phyloP scores from a whole-genome alignment of 106 monocot genomes.

The Dendrobium chrysotoxum region DNA sequence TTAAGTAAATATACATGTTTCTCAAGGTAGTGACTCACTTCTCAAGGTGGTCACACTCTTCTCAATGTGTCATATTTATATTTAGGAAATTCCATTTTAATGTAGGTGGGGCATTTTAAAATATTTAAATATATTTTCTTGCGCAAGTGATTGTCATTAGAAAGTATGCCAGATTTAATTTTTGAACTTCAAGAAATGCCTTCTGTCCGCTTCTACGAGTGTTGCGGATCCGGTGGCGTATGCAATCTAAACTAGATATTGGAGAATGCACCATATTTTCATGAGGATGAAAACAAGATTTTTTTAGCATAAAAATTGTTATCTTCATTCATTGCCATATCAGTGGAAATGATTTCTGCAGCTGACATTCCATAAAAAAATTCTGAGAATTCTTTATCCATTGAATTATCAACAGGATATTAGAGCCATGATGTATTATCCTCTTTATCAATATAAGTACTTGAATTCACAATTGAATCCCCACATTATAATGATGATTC shows the following conservation, averaged over 20 bases:
- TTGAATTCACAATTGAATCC: constrained; percentile 7
- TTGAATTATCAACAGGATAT: constrained; percentile 49
- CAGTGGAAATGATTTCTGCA: not conserved
- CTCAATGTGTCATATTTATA: too few relatives aligned
- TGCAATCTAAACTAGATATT: not conserved
- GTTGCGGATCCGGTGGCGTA: too few relatives aligned
- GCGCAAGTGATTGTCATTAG: too few relatives aligned
- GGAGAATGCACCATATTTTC: constrained; percentile 21
- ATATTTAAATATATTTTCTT: too few relatives aligned
- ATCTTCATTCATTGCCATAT: constrained; percentile 9
- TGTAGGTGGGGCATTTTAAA: too few relatives aligned
- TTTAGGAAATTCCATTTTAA: too few relatives aligned
- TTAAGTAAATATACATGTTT: too few relatives aligned
- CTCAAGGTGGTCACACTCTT: too few relatives aligned
- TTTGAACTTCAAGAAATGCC: too few relatives aligned
- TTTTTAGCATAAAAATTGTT: constrained; percentile 1
- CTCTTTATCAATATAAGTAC: constrained; percentile 26
- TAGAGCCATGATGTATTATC: constrained; percentile 50
- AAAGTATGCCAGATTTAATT: too few relatives aligned
- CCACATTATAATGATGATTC: constrained; percentile 1
- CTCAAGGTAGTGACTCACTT: too few relatives aligned
- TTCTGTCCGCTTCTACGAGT: too few relatives aligned
- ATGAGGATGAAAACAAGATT: constrained; percentile 1
- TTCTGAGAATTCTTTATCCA: constrained; percentile 52
- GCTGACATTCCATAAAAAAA: constrained; percentile 42